Percentiles rank a stretch among this genome's conserved stretches.
Evolutionary conservation across 192 early-diverging fungal genomes (phyloP).

Genomic region (Coemansia sp.): DNA sequence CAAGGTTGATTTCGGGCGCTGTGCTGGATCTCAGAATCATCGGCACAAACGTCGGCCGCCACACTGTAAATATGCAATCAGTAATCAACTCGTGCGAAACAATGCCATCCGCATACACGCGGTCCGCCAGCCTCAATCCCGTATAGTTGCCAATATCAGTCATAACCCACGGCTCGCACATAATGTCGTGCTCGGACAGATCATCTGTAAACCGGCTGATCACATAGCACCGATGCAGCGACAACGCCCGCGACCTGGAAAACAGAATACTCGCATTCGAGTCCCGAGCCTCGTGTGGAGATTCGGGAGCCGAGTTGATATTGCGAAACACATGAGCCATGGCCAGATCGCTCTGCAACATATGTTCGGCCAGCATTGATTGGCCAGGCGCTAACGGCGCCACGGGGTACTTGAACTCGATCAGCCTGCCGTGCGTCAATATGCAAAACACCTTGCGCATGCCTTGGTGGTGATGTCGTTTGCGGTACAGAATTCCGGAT

Average conservation of each 20-base stretch:
- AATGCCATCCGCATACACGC: constrained; percentile 47
- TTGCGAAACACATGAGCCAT: constrained; percentile 30
- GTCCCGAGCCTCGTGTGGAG: neutral
- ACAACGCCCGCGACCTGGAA: constrained; percentile 27
- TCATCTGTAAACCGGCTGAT: constrained; percentile 48
- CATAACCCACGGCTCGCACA: constrained; percentile 55
- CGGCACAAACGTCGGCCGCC: constrained; percentile 50
- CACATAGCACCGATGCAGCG: constrained; percentile 48
- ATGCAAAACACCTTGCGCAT: constrained; percentile 54
- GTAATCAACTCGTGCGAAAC: constrained; percentile 47
- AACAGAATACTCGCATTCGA: constrained; percentile 26
- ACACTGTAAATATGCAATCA: constrained; percentile 53
- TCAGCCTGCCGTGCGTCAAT: constrained; percentile 39
- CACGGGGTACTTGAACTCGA: constrained; percentile 43
- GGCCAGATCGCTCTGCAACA: constrained; percentile 12
- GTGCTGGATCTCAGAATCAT: constrained; percentile 20
- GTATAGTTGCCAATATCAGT: constrained; percentile 54
- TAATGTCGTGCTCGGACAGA: constrained; percentile 36
- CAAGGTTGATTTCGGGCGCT: neutral
- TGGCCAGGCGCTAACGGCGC: constrained; percentile 18
- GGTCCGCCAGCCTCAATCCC: constrained; percentile 48
- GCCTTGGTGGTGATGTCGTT: constrained; percentile 44
- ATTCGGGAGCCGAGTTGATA: neutral
- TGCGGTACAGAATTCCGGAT: constrained; percentile 50
- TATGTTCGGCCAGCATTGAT: constrained; percentile 18